These are phyloP conservation scores for Tetramitus jugosus DNA, from an alignment of 208 protist species.

Conservation along the genomic window DNA sequence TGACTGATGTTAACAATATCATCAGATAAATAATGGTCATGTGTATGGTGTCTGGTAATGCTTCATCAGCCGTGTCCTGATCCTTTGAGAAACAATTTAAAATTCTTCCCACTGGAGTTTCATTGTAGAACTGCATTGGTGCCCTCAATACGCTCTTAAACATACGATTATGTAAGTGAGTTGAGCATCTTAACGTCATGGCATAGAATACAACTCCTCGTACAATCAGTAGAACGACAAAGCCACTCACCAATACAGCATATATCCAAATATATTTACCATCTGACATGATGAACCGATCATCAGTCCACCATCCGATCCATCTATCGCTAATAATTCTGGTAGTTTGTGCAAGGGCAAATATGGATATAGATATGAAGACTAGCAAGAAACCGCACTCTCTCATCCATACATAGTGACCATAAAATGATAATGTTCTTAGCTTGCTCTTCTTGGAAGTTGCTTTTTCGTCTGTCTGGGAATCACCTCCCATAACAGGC, in stretches of 20 bases:
- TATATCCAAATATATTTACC: neutral
- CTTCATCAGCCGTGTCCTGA: neutral
- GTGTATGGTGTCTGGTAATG: neutral
- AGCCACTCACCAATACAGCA: neutral
- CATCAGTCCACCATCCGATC: neutral
- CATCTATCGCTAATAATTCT: neutral
- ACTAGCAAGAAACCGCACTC: neutral
- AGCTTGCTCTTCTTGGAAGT: no score
- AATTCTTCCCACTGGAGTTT: slow-evolving; percentile 79
- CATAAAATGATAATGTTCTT: neutral
- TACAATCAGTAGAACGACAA: neutral
- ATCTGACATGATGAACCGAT: neutral
- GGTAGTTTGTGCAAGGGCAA: neutral
- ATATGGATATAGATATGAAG: neutral
- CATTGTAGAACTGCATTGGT: slow-evolving; percentile 82
- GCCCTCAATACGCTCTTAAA: slow-evolving; percentile 48
- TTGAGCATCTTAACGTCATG: slow-evolving; percentile 22
- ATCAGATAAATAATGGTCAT: slow-evolving; percentile 18
- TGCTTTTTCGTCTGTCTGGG: no score
- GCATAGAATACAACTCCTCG: neutral
- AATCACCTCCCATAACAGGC: no score
- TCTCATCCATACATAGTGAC: neutral
- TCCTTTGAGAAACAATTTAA: slow-evolving; percentile 88
- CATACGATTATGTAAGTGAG: slow-evolving; percentile 46
- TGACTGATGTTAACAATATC: neutral